Conservation (phyloP, 31 red algal species). For the Odonthalia washingtoniensis region DNA sequence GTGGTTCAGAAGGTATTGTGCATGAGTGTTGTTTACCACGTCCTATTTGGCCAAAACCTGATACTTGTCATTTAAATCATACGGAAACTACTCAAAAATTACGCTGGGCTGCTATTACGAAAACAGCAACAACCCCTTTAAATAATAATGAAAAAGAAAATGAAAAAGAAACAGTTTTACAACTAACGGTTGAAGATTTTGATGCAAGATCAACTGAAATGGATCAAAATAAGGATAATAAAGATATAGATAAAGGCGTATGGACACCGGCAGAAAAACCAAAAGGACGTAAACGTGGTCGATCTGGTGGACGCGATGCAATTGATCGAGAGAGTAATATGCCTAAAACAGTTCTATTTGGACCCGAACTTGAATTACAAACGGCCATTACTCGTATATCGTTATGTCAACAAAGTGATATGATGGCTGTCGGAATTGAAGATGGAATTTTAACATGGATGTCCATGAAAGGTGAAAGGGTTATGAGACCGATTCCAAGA, state of each 20-base stretch:
- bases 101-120: slow-evolving; percentile 32
- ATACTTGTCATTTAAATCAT: slow-evolving; percentile 33
- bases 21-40: slow-evolving; percentile 65
- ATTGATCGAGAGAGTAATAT: slow-evolving; percentile 19
- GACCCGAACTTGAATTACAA: slow-evolving; percentile 28
- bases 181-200: slow-evolving; percentile 16
- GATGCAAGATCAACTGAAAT: neutral
- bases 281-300: neutral
- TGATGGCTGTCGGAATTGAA: slow-evolving; percentile 62
- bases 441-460: slow-evolving; percentile 61
- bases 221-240: neutral
- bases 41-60: slow-evolving; percentile 47
- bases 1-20: slow-evolving; percentile 62
- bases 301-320: neutral
- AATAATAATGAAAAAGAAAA: neutral
- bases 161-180: neutral
- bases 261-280: neutral
- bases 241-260: neutral
- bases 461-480: slow-evolving; percentile 30
- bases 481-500: neutral
- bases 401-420: slow-evolving; percentile 21
- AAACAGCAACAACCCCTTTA: neutral
- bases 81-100: slow-evolving; percentile 40
- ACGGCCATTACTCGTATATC: slow-evolving; percentile 43
- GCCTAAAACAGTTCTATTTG: slow-evolving; percentile 48